Conservation (phyloP, 805 yeast genomes). For the Kluyveromyces starmeri region DNA sequence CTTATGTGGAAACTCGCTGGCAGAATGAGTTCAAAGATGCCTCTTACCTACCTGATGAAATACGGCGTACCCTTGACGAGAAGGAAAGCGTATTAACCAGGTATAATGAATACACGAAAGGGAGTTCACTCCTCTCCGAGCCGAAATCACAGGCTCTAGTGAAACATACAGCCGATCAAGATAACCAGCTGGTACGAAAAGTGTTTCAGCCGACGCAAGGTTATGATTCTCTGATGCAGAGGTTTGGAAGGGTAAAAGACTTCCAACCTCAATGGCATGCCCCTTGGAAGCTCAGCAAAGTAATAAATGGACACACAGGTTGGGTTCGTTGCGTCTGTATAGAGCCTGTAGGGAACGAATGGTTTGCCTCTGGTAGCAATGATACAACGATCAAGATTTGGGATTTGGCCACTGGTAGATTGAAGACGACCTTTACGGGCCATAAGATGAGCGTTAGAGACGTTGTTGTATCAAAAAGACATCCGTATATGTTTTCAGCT, state of each 20-base stretch:
- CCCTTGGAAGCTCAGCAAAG: conserved; percentile 64
- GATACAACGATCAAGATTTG: conserved; percentile 87
- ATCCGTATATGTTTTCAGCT: conserved; percentile 84
- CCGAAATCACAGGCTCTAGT: not conserved
- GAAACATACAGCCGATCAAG: conserved; percentile 1
- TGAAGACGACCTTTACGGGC: conserved; percentile 75
- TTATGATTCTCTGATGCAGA: conserved; percentile 16
- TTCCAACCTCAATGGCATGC: conserved; percentile 39
- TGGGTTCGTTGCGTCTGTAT: conserved; percentile 80
- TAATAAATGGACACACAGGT: conserved; percentile 84
- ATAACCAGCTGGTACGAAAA: conserved; percentile 6
- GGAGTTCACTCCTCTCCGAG: not conserved
- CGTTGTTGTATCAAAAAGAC: conserved; percentile 58
- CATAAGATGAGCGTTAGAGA: conserved; percentile 87
- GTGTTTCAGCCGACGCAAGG: conserved; percentile 9
- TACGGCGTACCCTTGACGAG: conserved; percentile 21
- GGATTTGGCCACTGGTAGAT: conserved; percentile 67
- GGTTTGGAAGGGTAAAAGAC: conserved; percentile 14
- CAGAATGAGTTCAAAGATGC: conserved; percentile 23
- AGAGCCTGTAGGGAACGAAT: conserved; percentile 73
- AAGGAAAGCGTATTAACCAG: conserved; percentile 12
- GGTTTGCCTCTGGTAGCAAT: conserved; percentile 87
- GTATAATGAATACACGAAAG: conserved; percentile 7
- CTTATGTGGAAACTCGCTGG: conserved; percentile 24
- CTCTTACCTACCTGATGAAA: conserved; percentile 22